phyloP scores from a whole-genome alignment of 495 filamentous ascomycete species.

The Saxispiralis lemnorum region DNA sequence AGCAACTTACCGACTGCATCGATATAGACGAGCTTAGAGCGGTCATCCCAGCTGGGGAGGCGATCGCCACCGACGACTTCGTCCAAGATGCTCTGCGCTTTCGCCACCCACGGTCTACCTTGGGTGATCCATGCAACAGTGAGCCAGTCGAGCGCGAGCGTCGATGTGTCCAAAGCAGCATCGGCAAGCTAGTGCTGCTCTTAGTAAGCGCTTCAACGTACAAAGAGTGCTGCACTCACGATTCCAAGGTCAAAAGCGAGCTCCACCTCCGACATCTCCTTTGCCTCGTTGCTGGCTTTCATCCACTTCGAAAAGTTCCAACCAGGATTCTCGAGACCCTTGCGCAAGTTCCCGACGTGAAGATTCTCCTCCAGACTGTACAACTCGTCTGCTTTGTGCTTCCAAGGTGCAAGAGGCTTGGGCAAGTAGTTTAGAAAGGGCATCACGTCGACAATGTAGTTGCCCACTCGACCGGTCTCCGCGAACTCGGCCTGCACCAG shows the following conservation, averaged over 20 bases:
- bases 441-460: conserved; percentile 22
- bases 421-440: conserved; percentile 24
- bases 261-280: conserved; percentile 2
- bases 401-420: conserved; percentile 22
- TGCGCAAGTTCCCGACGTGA: conserved; percentile 8
- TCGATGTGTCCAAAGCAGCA: too few species aligned
- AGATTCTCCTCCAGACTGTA: conserved; percentile 10
- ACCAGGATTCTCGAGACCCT: background rate
- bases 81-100: too few species aligned
- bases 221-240: background rate
- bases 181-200: too few species aligned
- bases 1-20: too few species aligned
- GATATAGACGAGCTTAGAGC: too few species aligned
- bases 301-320: conserved; percentile 8
- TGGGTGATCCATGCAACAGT: too few species aligned
- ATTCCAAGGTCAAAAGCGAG: conserved; percentile 3
- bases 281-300: conserved; percentile 2
- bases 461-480: conserved; percentile 15
- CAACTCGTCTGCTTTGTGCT: conserved; percentile 15
- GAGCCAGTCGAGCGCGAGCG: too few species aligned
- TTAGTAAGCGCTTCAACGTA: too few species aligned
- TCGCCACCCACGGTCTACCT: too few species aligned
- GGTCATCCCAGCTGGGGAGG: too few species aligned
- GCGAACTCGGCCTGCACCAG: conserved; percentile 19
- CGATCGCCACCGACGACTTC: too few species aligned